Evolutionary conservation across 768 basidiomycete genomes (phyloP), one percentile per base, ranked within the genome.

Genomic region (Naganishia kalamii): DNA sequence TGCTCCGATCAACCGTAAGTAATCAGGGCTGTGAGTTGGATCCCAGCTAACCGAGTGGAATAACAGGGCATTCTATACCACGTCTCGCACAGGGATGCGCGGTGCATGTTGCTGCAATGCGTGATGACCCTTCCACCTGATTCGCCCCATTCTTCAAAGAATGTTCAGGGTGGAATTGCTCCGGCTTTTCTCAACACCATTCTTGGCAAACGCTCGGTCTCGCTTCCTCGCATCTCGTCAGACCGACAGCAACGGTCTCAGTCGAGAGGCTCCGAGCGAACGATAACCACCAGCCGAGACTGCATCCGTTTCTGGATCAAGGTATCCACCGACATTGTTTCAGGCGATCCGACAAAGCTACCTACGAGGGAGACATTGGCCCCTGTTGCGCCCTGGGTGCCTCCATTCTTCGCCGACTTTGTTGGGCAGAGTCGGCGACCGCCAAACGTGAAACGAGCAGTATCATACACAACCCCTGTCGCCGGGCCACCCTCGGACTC

Each of bases 61-160:
- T 19, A 43, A n/a, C 27, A 67, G 66, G 75, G 75, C 4, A 75
- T 75, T 29, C 66, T 77, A 17, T 75, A 75, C 49, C 76, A 77
- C 62, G 21, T 75, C 4, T 62, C 70, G 0, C 43, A 57, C 15
- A 32, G 60, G 17, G 25, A 63, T 35, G 27, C 46, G 7, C 23
- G 21, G 13, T 44, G 44, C 25, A 41, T 46, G 27, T n/a, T 67
- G 19, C 50, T 67, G 13, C 66, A 67, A 60, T 67, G 66, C 27
- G 66, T 67, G 4, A 40, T 63, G 43, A 23, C 51, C 3, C 62
- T 67, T 43, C 48, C 61, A 10, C 19, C 29, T 13, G 43, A 59
- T 54, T 67, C 66, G 40, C 66, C 66, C 0, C 62, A 44, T 52
- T 23, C 60, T 37, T 19, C 37, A 25, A 35, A 23, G n/a, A 11